phyloP scores from a whole-genome alignment of 2,329 filamentous ascomycete genomes.

The Calonectria fujianensis region DNA sequence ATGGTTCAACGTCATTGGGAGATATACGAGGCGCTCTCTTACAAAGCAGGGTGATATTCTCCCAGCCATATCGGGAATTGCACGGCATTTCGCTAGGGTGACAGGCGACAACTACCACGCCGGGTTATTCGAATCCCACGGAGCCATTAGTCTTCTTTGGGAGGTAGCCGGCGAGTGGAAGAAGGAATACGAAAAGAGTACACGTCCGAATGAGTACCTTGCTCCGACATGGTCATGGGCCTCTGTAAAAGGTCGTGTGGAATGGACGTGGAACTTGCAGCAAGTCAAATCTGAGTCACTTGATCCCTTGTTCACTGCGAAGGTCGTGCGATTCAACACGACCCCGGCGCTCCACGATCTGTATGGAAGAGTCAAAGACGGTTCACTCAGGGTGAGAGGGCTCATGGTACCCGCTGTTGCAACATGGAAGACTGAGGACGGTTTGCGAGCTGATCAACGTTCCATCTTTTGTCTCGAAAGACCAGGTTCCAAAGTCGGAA shows the following conservation, averaged over 20 bases:
- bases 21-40: conserved; percentile 28
- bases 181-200: conserved; percentile 2
- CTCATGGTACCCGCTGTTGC: conserved; percentile 1
- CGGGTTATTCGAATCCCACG: conserved; percentile 27
- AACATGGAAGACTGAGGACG: neutral
- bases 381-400: neutral
- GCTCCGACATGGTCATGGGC: conserved; percentile 37
- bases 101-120: conserved; percentile 19
- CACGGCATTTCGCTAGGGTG: conserved; percentile 14
- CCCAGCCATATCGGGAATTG: conserved; percentile 31
- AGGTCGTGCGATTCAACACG: neutral
- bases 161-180: conserved; percentile 5
- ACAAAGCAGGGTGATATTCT: conserved; percentile 21
- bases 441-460: neutral
- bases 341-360: neutral
- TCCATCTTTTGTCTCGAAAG: conserved; percentile 12
- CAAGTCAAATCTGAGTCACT: conserved; percentile 1
- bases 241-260: conserved; percentile 28
- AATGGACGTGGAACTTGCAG: conserved; percentile 20
- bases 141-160: conserved; percentile 28
- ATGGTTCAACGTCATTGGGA: conserved; percentile 28
- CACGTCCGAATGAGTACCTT: conserved; percentile 21
- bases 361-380: conserved; percentile 5
- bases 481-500: conserved; percentile 5
- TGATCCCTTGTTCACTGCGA: conserved; percentile 9